phyloP scores from a whole-genome alignment of 2,329 filamentous ascomycete species.

The Bipolaris bicolor region DNA sequence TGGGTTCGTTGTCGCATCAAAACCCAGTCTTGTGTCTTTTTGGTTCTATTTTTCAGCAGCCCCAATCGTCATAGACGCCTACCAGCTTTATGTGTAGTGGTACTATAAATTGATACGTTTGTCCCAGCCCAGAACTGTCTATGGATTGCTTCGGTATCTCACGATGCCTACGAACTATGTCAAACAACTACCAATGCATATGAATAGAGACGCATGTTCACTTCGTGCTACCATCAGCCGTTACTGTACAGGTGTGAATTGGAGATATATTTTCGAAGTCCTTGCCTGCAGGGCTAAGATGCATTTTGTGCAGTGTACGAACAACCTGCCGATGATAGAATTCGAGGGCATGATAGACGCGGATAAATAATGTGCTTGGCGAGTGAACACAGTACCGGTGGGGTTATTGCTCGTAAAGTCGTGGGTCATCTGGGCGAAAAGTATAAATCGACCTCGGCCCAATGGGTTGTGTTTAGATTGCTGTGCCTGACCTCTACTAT shows the following conservation, averaged over 20 bases:
- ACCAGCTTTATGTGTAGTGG: conserved; percentile 2
- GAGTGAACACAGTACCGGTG: neutral
- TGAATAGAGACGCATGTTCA: too few relatives aligned
- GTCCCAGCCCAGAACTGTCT: neutral
- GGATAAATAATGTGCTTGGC: neutral
- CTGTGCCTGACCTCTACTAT: neutral
- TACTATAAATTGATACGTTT: conserved; percentile 7
- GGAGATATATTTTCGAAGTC: neutral
- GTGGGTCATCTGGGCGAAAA: neutral
- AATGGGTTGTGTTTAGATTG: neutral
- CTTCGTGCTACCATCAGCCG: too few relatives aligned
- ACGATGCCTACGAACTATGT: neutral
- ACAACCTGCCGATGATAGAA: neutral
- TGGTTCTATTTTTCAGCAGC: neutral
- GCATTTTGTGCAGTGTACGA: neutral
- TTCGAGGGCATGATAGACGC: neutral
- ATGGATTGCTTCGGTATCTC: neutral
- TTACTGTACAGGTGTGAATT: too few relatives aligned
- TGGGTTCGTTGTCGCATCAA: conserved; percentile 8
- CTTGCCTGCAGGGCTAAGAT: neutral
- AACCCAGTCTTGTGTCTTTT: neutral
- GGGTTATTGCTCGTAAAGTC: neutral
- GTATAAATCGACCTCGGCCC: neutral
- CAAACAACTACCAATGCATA: too few relatives aligned
- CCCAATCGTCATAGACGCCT: conserved; percentile 9